A percentile compares a stretch with the other conserved stretches of the same genome.
Evolutionary conservation across 768 basidiomycete species (phyloP).

Genomic region (Agaricus blazei): DNA sequence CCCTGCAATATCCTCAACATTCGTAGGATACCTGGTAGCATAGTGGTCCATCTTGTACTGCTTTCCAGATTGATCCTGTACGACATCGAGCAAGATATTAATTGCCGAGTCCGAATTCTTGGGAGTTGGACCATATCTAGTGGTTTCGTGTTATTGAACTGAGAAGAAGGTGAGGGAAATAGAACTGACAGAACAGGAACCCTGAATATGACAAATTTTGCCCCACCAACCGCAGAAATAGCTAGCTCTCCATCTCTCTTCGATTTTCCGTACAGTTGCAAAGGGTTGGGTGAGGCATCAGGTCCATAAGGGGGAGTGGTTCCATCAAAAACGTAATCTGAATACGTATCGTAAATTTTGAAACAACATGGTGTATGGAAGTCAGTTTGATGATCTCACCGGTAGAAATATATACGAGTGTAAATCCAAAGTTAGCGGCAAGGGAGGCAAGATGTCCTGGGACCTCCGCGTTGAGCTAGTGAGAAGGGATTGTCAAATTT

Average conservation of each 20-base stretch:
- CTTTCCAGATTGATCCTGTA: constrained; percentile 83
- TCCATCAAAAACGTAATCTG: constrained; percentile 96
- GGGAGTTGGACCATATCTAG: constrained; percentile 81
- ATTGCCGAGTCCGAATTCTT: constrained; percentile 86
- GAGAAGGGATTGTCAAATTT: not conserved
- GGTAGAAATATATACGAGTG: constrained; percentile 89
- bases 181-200: constrained; percentile 80
- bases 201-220: constrained; percentile 66
- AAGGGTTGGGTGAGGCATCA: constrained; percentile 66
- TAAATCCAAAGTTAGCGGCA: constrained; percentile 55
- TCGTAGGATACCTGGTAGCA: constrained; percentile 90
- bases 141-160: constrained; percentile 4
- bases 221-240: constrained; percentile 54
- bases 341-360: not conserved
- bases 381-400: constrained; percentile 35
- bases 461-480: constrained; percentile 75
- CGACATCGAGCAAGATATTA: constrained; percentile 84
- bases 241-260: constrained; percentile 86
- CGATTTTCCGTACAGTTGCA: constrained; percentile 84
- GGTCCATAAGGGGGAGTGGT: constrained; percentile 87
- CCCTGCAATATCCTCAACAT: constrained; percentile 79
- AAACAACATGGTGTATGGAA: not conserved
- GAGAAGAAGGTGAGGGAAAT: not conserved
- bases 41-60: constrained; percentile 94
- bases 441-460: constrained; percentile 69